phyloP scores from a whole-genome alignment of 306 rosid species.

The Sesbania bispinosa region DNA sequence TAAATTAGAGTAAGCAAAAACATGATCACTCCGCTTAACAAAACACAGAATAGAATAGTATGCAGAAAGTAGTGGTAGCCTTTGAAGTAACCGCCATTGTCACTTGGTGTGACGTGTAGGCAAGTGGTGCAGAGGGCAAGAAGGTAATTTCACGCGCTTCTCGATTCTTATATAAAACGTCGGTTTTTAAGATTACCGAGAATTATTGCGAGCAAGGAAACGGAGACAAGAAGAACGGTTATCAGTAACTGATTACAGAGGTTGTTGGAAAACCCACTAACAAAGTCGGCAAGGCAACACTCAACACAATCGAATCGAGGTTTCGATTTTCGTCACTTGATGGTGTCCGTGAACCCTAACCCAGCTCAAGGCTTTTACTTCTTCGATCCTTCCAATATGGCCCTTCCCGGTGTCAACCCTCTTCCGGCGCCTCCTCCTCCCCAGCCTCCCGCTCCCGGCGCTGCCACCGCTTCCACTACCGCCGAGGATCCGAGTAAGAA shows the following conservation, averaged over 20 bases:
- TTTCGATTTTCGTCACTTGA: conserved; percentile 14
- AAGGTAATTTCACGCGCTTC: neutral
- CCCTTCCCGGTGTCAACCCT: conserved; percentile 42
- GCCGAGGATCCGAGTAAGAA: conserved; percentile 59
- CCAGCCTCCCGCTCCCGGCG: neutral
- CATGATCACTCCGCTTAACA: too few relatives aligned
- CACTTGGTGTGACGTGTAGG: neutral
- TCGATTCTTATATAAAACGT: neutral
- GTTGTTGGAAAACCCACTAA: neutral
- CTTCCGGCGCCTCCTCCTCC: conserved; percentile 4
- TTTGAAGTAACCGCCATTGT: neutral
- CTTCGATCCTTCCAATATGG: conserved; percentile 58
- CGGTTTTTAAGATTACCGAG: neutral
- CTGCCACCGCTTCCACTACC: neutral
- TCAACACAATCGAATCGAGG: neutral
- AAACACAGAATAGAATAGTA: too few relatives aligned
- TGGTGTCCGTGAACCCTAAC: conserved; percentile 69
- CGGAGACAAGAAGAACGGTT: neutral
- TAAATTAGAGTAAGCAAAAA: too few relatives aligned
- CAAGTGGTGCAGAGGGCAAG: neutral
- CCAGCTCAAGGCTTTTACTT: conserved; percentile 63
- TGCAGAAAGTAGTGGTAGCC: too few relatives aligned
- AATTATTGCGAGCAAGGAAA: neutral
- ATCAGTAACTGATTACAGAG: neutral
- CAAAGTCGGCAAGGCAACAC: neutral